Percentiles rank a stretch among this genome's conserved stretches.
phyloP scores from a whole-genome alignment of 129 eudicot species.

The Helianthus tuberosus region DNA sequence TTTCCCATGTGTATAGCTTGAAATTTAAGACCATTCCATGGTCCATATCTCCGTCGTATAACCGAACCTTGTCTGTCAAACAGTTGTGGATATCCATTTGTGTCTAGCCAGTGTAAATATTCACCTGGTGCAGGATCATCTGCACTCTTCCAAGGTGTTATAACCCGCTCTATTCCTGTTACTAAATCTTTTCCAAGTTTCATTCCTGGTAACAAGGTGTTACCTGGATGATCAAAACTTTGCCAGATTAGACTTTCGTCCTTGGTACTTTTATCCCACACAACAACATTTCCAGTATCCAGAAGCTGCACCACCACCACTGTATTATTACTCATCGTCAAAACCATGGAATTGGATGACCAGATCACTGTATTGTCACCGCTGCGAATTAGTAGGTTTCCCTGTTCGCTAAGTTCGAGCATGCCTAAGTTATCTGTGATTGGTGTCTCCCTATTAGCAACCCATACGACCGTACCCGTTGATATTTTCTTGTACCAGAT shows the following conservation, averaged over 20 bases:
- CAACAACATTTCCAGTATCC: constrained; percentile 35
- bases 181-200: constrained; percentile 34
- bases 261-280: constrained; percentile 3
- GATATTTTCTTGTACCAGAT: too few relatives aligned
- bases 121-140: constrained; percentile 44
- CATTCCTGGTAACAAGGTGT: constrained; percentile 36
- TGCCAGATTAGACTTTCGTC: constrained; percentile 27
- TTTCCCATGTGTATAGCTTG: neutral
- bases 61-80: constrained; percentile 18
- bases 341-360: constrained; percentile 25
- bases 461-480: too few relatives aligned
- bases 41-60: constrained; percentile 3
- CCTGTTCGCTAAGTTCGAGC: constrained; percentile 1
- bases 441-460: too few relatives aligned
- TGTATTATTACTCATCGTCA: neutral
- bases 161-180: constrained; percentile 28
- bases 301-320: constrained; percentile 22
- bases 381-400: neutral
- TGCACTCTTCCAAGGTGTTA: constrained; percentile 34
- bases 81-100: constrained; percentile 35
- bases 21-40: constrained; percentile 38
- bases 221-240: constrained; percentile 42
- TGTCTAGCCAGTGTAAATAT: constrained; percentile 6
- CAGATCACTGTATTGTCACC: constrained; percentile 20
- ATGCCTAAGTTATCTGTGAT: too few relatives aligned